phyloP scores from a whole-genome alignment of 257 asterid genomes.

The Solanum piurae region DNA sequence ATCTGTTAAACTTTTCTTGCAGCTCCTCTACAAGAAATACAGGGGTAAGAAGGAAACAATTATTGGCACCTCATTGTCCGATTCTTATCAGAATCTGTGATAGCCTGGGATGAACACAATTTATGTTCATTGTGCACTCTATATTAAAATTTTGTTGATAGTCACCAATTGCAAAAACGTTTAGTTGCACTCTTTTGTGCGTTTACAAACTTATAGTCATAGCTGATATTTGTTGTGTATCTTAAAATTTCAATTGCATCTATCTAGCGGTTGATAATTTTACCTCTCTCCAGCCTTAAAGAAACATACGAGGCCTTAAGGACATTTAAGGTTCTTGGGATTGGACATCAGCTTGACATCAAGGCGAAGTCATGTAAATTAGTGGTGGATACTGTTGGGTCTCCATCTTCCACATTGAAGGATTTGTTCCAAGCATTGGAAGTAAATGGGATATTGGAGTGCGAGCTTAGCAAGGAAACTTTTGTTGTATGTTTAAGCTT shows the following conservation, averaged over 20 bases:
- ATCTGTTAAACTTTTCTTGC: not conserved
- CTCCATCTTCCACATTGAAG: slow-evolving; percentile 47
- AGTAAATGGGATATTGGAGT: slow-evolving; percentile 57
- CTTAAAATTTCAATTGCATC: not conserved
- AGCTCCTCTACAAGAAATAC: not conserved
- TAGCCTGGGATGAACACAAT: not conserved
- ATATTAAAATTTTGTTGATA: not conserved
- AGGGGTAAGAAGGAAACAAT: not conserved
- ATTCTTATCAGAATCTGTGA: not conserved
- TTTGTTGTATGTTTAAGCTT: slow-evolving; percentile 35
- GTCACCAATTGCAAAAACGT: not conserved
- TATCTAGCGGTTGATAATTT: not conserved
- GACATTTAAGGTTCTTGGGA: slow-evolving; percentile 72
- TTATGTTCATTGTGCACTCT: not conserved
- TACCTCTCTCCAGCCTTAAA: slow-evolving; percentile 45
- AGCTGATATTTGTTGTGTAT: not conserved
- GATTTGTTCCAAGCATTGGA: slow-evolving; percentile 61
- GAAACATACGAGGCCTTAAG: slow-evolving; percentile 71
- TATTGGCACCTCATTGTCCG: not conserved
- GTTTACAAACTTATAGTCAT: not conserved
- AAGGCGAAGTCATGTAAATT: slow-evolving; percentile 46
- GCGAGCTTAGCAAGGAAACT: slow-evolving; percentile 47
- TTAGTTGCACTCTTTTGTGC: not conserved
- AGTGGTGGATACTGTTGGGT: slow-evolving; percentile 42
- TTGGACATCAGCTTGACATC: slow-evolving; percentile 40